phyloP scores from a whole-genome alignment of 1,284 basidiomycete genomes.

The Rhodotorula sp. region DNA sequence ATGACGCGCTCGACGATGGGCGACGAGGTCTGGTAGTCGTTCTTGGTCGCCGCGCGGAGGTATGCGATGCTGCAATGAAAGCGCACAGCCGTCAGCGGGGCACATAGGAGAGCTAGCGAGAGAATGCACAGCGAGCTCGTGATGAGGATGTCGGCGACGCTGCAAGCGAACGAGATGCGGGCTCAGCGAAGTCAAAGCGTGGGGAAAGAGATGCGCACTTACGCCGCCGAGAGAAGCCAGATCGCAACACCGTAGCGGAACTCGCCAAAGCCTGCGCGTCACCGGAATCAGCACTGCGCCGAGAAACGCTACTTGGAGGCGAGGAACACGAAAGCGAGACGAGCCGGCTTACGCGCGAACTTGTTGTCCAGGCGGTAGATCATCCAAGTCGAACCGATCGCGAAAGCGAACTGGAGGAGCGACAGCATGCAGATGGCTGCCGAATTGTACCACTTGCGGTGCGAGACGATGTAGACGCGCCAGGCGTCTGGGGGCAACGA shows the following conservation, averaged over 20 bases:
- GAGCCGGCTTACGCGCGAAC: neutral
- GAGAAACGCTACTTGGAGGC: no score
- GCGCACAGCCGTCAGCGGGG: neutral
- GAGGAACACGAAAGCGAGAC: no score
- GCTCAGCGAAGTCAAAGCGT: no score
- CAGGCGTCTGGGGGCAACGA: neutral
- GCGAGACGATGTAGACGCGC: conserved; percentile 8
- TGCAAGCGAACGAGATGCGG: neutral
- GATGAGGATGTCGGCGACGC: conserved; percentile 25
- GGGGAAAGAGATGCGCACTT: neutral
- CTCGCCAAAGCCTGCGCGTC: conserved; percentile 16
- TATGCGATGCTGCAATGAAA: conserved; percentile 4
- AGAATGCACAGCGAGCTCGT: conserved; percentile 12
- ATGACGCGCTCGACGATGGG: conserved; percentile 3
- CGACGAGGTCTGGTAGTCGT: neutral
- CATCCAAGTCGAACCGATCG: neutral
- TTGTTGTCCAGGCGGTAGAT: conserved; percentile 11
- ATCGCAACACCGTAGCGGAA: conserved; percentile 20
- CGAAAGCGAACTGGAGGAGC: conserved; percentile 4
- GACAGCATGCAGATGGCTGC: conserved; percentile 2
- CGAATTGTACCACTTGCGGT: neutral
- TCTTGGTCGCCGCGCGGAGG: neutral
- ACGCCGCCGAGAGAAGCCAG: conserved; percentile 25
- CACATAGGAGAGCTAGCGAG: no score
- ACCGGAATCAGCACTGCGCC: no score